Conservation (phyloP, 805 yeast species). For the Saccharomycopsis fibuligera region DNA sequence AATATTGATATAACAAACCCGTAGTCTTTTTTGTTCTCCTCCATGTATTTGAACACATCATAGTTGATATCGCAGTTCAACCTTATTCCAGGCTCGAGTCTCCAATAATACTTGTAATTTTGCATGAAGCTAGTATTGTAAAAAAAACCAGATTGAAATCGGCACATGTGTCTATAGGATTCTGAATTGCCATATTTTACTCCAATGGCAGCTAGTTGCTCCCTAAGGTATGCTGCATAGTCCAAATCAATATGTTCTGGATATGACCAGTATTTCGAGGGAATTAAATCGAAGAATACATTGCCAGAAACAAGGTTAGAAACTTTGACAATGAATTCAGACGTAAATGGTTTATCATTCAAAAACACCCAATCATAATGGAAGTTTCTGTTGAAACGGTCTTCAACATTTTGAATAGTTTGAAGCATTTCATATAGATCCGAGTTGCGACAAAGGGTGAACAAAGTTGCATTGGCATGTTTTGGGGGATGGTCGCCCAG, state of each 20-base stretch:
- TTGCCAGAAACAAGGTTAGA: conserved; percentile 54
- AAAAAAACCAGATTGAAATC: conserved; percentile 81
- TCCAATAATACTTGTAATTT: conserved; percentile 84
- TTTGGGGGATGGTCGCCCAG: too few relatives aligned
- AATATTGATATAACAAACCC: conserved; percentile 73
- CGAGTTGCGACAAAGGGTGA: conserved; percentile 51
- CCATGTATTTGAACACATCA: conserved; percentile 78
- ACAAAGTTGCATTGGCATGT: conserved; percentile 35
- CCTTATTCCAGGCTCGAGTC: conserved; percentile 80
- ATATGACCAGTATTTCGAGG: conserved; percentile 78
- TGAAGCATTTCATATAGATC: conserved; percentile 48
- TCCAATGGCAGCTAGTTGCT: conserved; percentile 44
- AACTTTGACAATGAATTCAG: conserved; percentile 58
- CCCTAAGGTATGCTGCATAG: conserved; percentile 59
- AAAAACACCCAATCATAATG: conserved; percentile 91
- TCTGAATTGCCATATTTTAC: conserved; percentile 71
- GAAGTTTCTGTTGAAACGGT: conserved; percentile 67
- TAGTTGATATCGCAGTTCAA: conserved; percentile 72
- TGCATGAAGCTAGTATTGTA: conserved; percentile 61
- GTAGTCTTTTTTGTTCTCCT: conserved; percentile 61
- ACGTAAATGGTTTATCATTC: conserved; percentile 70
- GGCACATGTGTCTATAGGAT: conserved; percentile 85
- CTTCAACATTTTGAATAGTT: conserved; percentile 59
- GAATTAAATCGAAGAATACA: conserved; percentile 66
- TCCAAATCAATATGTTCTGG: conserved; percentile 75